A percentile compares a stretch with the other conserved stretches of the same genome.
phyloP scores from a whole-genome alignment of 2,329 filamentous ascomycete genomes.

The Tothia fuscella region DNA sequence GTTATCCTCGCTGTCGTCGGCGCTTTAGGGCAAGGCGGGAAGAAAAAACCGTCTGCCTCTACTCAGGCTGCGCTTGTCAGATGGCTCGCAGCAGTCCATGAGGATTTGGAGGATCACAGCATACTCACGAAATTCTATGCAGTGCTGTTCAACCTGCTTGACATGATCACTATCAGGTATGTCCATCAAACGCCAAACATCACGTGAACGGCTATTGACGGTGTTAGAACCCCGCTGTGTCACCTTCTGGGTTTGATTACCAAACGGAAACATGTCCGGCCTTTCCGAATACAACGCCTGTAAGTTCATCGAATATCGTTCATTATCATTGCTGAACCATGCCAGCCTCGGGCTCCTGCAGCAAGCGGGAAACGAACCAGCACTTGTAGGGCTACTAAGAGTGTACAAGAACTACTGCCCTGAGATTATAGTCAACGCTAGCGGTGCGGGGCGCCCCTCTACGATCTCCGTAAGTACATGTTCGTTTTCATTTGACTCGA shows the following conservation, averaged over 20 bases:
- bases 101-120: conserved; percentile 51
- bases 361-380: conserved; percentile 51
- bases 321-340: neutral
- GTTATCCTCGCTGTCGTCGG: conserved; percentile 56
- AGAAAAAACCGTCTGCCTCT: conserved; percentile 57
- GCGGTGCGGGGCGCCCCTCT: conserved; percentile 32
- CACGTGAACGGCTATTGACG: neutral
- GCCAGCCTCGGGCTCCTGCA: conserved; percentile 36
- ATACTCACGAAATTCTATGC: conserved; percentile 59
- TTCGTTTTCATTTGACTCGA: neutral
- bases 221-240: conserved; percentile 43
- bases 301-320: conserved; percentile 14
- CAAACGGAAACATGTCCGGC: conserved; percentile 68
- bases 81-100: conserved; percentile 69
- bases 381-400: conserved; percentile 59
- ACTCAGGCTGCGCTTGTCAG: conserved; percentile 61
- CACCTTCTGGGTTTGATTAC: conserved; percentile 71
- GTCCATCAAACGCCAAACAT: neutral
- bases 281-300: conserved; percentile 69
- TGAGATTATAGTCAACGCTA: conserved; percentile 68
- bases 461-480: conserved; percentile 26
- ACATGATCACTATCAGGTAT: conserved; percentile 64
- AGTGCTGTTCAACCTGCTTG: conserved; percentile 68
- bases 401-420: conserved; percentile 90
- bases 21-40: conserved; percentile 65